Percentiles rank a stretch among this genome's conserved stretches.
These are phyloP conservation scores for Calonectria honghensis DNA, from an alignment of 2,329 filamentous ascomycete species.

Conservation along the genomic window DNA sequence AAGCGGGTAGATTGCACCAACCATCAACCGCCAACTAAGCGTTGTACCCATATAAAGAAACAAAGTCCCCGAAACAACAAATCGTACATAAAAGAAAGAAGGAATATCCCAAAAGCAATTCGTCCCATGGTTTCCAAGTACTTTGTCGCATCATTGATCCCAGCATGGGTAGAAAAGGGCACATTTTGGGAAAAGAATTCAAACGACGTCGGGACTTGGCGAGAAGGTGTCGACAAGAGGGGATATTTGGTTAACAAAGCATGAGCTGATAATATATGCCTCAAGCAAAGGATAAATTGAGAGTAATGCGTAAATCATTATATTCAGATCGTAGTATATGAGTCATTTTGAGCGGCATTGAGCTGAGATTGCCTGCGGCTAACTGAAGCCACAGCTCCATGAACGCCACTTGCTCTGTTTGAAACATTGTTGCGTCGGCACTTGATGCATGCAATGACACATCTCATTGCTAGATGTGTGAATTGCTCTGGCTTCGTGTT, in stretches of 20 bases:
- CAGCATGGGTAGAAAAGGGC: too few species aligned
- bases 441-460: slow-evolving; percentile 19
- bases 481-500: neutral
- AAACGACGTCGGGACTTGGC: neutral
- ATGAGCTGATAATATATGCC: neutral
- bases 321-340: neutral
- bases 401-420: neutral
- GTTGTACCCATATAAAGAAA: slow-evolving; percentile 21
- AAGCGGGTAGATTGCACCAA: slow-evolving; percentile 19
- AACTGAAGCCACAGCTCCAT: neutral
- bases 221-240: neutral
- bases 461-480: neutral
- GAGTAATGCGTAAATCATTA: neutral
- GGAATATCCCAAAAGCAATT: slow-evolving; percentile 9
- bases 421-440: slow-evolving; percentile 6
- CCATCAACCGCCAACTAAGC: slow-evolving; percentile 17
- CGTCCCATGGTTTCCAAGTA: neutral
- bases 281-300: neutral
- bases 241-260: neutral
- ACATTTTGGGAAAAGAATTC: too few species aligned
- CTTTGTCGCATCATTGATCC: neutral
- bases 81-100: slow-evolving; percentile 18
- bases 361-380: too few species aligned
- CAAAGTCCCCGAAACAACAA: slow-evolving; percentile 9
- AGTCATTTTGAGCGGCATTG: slow-evolving; percentile 9